phyloP scores from a whole-genome alignment of 164 flowering plant species.

The Magnolia sinica region DNA sequence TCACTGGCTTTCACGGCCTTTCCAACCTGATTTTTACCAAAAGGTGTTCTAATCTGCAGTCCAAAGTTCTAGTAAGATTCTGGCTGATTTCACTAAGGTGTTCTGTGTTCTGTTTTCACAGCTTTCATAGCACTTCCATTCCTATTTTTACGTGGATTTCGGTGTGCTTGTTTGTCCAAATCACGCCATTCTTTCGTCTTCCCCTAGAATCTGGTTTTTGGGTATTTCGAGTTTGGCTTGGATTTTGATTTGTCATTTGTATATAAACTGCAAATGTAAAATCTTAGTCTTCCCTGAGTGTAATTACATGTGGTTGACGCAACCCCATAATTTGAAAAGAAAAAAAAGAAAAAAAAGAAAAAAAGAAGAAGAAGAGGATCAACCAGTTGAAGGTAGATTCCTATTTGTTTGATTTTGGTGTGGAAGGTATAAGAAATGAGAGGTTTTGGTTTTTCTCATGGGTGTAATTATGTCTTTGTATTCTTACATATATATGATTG shows the following conservation, averaged over 20 bases:
- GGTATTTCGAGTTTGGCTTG: slow-evolving; percentile 37
- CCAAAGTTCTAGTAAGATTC: slow-evolving; percentile 39
- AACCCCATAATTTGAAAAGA: slow-evolving; percentile 14
- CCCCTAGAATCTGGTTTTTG: slow-evolving; percentile 31
- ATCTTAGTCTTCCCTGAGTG: slow-evolving; percentile 39
- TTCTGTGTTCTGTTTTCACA: neutral
- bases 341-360: slow-evolving; percentile 11
- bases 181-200: slow-evolving; percentile 49
- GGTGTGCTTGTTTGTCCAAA: slow-evolving; percentile 28
- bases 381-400: slow-evolving; percentile 38
- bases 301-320: slow-evolving; percentile 41
- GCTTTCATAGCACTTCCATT: neutral
- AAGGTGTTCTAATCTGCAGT: slow-evolving; percentile 42
- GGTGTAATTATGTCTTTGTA: slow-evolving; percentile 29
- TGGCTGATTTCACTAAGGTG: slow-evolving; percentile 28
- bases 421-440: slow-evolving; percentile 48
- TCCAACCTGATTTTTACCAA: slow-evolving; percentile 40
- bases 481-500: slow-evolving; percentile 22
- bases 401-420: slow-evolving; percentile 38
- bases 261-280: slow-evolving; percentile 38
- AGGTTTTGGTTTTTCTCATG: slow-evolving; percentile 11
- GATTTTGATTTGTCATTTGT: slow-evolving; percentile 40
- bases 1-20: slow-evolving; percentile 29
- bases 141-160: slow-evolving; percentile 15
- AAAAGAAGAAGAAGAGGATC: slow-evolving; percentile 27